Conservation (phyloP, 768 basidiomycete species). For the Mycena crocata region DNA sequence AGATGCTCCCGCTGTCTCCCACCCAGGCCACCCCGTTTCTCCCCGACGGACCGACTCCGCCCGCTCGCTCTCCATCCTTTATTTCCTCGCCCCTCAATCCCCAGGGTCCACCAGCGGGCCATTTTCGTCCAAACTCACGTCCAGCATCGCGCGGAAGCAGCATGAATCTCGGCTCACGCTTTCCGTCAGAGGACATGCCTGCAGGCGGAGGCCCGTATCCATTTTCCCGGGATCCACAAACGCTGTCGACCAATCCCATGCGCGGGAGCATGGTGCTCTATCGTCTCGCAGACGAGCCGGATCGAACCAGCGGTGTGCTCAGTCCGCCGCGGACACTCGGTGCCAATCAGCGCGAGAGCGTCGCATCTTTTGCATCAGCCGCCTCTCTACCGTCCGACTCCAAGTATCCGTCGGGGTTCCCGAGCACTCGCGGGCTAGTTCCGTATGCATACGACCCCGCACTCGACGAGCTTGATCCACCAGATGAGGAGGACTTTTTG, state of each 20-base stretch:
- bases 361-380: conserved; percentile 53
- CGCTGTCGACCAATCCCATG: conserved; percentile 19
- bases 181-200: conserved; percentile 55
- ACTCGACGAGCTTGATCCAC: conserved; percentile 62
- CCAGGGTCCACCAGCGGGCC: conserved; percentile 38
- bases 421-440: conserved; percentile 56
- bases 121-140: conserved; percentile 43
- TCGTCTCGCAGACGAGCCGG: conserved; percentile 59
- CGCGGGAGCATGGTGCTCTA: conserved; percentile 76
- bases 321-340: conserved; percentile 49
- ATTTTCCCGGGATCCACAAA: conserved; percentile 44
- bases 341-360: conserved; percentile 41
- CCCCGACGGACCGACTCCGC: conserved; percentile 32
- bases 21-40: conserved; percentile 43
- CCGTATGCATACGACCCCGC: conserved; percentile 81
- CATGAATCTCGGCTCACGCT: conserved; percentile 33
- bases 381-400: conserved; percentile 68
- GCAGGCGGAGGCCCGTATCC: conserved; percentile 58
- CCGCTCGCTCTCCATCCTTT: conserved; percentile 48
- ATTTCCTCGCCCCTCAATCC: conserved; percentile 68
- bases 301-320: conserved; percentile 39
- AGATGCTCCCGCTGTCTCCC: conserved; percentile 33
- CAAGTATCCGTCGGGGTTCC: conserved; percentile 67
- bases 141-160: conserved; percentile 53
- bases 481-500: conserved; percentile 81